Conservation (phyloP, 140 eudicot genomes). For the Senecio squalidus region DNA sequence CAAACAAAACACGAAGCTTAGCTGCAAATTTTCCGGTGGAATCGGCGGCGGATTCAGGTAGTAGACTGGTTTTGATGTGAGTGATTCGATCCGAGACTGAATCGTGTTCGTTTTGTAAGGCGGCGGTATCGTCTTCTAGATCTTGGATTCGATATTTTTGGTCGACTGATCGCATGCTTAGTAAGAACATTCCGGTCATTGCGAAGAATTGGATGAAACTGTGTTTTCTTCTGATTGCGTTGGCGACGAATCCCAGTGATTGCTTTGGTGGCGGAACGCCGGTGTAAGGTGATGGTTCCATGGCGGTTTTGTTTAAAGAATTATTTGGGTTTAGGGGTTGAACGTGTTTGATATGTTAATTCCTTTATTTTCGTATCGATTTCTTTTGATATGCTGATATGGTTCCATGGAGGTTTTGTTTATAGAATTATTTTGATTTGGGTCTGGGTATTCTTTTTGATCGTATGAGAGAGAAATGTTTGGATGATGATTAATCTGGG, state of each 20-base stretch:
- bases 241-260: slow-evolving; percentile 43
- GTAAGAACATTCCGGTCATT: slow-evolving; percentile 62
- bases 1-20: slow-evolving; percentile 55
- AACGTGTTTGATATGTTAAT: too few species aligned
- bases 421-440: too few species aligned
- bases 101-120: slow-evolving; percentile 41
- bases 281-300: slow-evolving; percentile 40
- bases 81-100: slow-evolving; percentile 42
- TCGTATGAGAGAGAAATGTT: too few species aligned
- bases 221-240: slow-evolving; percentile 37
- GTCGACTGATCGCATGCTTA: slow-evolving; percentile 61
- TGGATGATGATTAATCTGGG: too few species aligned
- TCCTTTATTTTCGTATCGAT: too few species aligned
- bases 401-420: slow-evolving; percentile 45
- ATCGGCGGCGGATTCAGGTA: slow-evolving; percentile 52
- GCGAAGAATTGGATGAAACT: slow-evolving; percentile 29
- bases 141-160: slow-evolving; percentile 64
- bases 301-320: too few species aligned
- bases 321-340: too few species aligned
- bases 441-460: too few species aligned
- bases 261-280: slow-evolving; percentile 25
- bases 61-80: slow-evolving; percentile 49
- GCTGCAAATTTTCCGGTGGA: slow-evolving; percentile 55
- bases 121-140: slow-evolving; percentile 50
- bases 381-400: too few species aligned